These are phyloP conservation scores for Pezicula rhizophila DNA, from an alignment of 2,329 filamentous ascomycete species.

Conservation along the genomic window DNA sequence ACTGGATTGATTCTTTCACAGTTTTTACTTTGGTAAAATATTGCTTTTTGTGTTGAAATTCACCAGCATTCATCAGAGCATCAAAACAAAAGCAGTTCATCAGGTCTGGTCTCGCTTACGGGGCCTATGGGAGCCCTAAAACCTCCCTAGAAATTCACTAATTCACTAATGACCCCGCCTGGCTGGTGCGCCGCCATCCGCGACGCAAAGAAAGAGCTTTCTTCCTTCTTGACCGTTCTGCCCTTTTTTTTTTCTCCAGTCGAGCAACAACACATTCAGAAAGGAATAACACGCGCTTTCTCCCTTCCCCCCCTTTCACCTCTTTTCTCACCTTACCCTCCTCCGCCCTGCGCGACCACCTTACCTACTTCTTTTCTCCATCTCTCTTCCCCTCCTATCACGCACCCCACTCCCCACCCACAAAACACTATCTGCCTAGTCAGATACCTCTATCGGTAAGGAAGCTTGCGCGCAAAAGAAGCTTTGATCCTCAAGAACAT, in stretches of 20 bases:
- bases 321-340: slow-evolving; percentile 8
- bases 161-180: no score
- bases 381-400: slow-evolving; percentile 8
- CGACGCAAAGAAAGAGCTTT: no score
- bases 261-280: neutral
- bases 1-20: no score
- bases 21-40: no score
- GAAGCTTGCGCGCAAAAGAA: slow-evolving; percentile 4
- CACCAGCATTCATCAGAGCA: no score
- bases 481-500: slow-evolving; percentile 1
- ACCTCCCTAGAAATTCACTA: no score
- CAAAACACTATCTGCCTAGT: neutral
- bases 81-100: no score
- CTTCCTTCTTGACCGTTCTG: neutral
- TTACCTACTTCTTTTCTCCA: slow-evolving; percentile 9
- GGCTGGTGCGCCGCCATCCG: no score
- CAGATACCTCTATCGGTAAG: slow-evolving; percentile 5
- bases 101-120: no score
- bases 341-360: slow-evolving; percentile 3
- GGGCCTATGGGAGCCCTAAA: no score
- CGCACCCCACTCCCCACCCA: neutral
- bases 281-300: slow-evolving; percentile 10
- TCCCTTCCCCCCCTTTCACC: slow-evolving; percentile 14
- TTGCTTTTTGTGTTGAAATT: no score
- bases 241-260: no score